These are phyloP conservation scores for Pyracantha coccinea DNA, from an alignment of 331 rosid genomes.

Conservation along the genomic window DNA sequence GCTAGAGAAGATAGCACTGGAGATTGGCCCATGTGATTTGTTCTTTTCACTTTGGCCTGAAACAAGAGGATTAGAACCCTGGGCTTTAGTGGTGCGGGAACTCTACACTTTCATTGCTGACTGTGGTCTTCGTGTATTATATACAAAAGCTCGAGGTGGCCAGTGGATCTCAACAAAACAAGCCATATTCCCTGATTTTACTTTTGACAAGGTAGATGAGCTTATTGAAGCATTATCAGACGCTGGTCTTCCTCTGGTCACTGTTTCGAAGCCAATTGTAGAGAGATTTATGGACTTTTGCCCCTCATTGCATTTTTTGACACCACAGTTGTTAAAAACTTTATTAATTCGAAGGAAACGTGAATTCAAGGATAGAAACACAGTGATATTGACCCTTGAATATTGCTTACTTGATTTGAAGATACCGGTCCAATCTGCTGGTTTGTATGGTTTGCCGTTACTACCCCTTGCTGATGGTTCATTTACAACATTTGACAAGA, in stretches of 20 bases:
- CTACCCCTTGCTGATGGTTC: constrained; percentile 88
- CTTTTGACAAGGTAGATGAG: constrained; percentile 56
- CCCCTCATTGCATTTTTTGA: constrained; percentile 80
- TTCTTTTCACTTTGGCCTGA: constrained; percentile 95
- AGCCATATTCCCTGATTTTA: constrained; percentile 92
- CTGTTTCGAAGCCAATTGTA: constrained; percentile 57
- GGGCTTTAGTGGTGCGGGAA: constrained; percentile 71
- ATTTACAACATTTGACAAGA: constrained; percentile 60
- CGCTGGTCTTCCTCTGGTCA: constrained; percentile 68
- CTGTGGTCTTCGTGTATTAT: constrained; percentile 55
- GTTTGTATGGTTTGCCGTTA: constrained; percentile 67
- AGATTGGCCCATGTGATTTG: constrained; percentile 73
- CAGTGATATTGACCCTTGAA: constrained; percentile 78
- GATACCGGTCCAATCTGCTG: constrained; percentile 55
- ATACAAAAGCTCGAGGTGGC: constrained; percentile 93
- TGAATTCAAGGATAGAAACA: constrained; percentile 67
- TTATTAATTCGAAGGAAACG: constrained; percentile 82
- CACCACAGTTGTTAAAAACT: constrained; percentile 75
- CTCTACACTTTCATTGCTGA: constrained; percentile 71
- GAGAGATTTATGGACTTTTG: constrained; percentile 82
- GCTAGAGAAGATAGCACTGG: constrained; percentile 84
- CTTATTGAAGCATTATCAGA: constrained; percentile 69
- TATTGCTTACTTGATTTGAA: constrained; percentile 87
- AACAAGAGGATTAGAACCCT: constrained; percentile 71
- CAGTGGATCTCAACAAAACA: constrained; percentile 91